Conservation (phyloP, 2,329 filamentous ascomycete genomes). For the Thielaviopsis musarum region DNA sequence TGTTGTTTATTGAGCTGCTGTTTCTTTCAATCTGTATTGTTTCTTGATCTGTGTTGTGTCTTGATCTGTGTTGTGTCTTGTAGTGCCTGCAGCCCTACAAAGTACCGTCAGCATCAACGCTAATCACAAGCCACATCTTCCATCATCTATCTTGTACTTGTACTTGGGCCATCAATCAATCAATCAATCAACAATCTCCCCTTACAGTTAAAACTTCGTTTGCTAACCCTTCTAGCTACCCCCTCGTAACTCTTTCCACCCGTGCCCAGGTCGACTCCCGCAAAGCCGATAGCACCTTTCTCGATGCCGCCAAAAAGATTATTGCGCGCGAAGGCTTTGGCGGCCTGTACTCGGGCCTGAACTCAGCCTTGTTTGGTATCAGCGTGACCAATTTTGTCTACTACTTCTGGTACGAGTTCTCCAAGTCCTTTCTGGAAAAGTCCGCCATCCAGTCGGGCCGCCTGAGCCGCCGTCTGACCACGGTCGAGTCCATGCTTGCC, state of each 20-base stretch:
- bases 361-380: slow-evolving; percentile 92
- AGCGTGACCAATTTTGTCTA: slow-evolving; percentile 99
- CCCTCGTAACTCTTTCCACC: slow-evolving; percentile 91
- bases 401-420: slow-evolving; percentile 99
- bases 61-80: neutral
- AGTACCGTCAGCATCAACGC: too few species aligned
- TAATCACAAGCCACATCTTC: too few species aligned
- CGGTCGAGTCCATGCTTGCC: slow-evolving; percentile 84
- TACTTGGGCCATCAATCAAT: too few species aligned
- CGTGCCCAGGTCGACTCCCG: slow-evolving; percentile 95
- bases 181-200: too few species aligned
- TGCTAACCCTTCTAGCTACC: slow-evolving; percentile 46
- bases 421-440: slow-evolving; percentile 66
- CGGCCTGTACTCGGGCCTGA: slow-evolving; percentile 82
- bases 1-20: neutral
- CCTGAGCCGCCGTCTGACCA: slow-evolving; percentile 67
- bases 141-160: too few species aligned
- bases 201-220: neutral
- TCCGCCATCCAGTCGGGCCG: slow-evolving; percentile 59
- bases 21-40: neutral
- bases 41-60: neutral
- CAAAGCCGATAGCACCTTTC: slow-evolving; percentile 70
- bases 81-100: too few species aligned
- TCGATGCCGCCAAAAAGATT: slow-evolving; percentile 70
- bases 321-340: slow-evolving; percentile 78